phyloP scores from a whole-genome alignment of 805 yeast species.

The Blastobotrys americana region DNA sequence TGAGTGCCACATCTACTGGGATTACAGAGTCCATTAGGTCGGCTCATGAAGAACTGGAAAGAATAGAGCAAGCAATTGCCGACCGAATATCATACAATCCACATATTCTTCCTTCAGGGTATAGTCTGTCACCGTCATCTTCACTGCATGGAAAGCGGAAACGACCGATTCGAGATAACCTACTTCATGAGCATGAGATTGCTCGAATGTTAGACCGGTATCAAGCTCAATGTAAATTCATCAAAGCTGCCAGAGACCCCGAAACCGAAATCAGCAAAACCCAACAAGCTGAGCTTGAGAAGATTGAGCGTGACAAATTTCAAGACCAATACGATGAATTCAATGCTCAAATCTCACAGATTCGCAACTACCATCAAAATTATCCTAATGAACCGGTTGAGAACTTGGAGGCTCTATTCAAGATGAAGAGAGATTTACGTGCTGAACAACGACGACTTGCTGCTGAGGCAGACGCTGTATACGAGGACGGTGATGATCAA shows the following conservation, averaged over 20 bases:
- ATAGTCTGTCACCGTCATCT: slow-evolving; percentile 20
- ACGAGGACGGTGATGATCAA: slow-evolving; percentile 14
- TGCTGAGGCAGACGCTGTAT: slow-evolving; percentile 17
- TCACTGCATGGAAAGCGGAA: slow-evolving; percentile 32
- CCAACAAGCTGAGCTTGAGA: slow-evolving; percentile 13
- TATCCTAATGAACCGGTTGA: slow-evolving; percentile 29
- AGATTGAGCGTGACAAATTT: slow-evolving; percentile 6
- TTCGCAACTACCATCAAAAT: slow-evolving; percentile 29
- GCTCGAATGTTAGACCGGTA: slow-evolving; percentile 43
- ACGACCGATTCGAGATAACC: slow-evolving; percentile 44
- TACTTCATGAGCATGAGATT: slow-evolving; percentile 64
- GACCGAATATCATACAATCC: slow-evolving; percentile 56
- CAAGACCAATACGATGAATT: slow-evolving; percentile 33
- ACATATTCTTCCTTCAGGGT: slow-evolving; percentile 36
- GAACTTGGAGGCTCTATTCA: slow-evolving; percentile 20
- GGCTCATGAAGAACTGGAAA: slow-evolving; percentile 49
- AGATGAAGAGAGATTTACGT: slow-evolving; percentile 8
- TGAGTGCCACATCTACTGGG: slow-evolving; percentile 3
- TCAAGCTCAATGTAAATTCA: slow-evolving; percentile 27
- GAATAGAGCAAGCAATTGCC: slow-evolving; percentile 59
- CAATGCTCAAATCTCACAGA: slow-evolving; percentile 30
- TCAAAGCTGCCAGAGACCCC: slow-evolving; percentile 15
- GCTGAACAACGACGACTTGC: slow-evolving; percentile 6
- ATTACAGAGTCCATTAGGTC: slow-evolving; percentile 22
- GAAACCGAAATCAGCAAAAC: neutral